Evolutionary conservation across 768 basidiomycete species (phyloP), one percentile per base, ranked within the genome.

Genomic region (Roridomyces roridus): DNA sequence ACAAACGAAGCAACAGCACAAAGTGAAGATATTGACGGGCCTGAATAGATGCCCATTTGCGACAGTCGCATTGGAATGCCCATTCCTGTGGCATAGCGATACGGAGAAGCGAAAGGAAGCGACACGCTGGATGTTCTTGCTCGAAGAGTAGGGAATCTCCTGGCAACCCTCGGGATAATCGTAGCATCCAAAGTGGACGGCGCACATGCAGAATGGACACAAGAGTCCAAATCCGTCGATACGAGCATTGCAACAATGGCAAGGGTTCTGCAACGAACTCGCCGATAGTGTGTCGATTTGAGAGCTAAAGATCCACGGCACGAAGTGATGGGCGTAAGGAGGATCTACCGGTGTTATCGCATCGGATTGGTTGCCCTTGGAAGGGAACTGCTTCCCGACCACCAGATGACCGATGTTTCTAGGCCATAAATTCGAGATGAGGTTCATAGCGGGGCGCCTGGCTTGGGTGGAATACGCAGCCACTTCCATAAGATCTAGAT

Each of bases 111-210:
- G 80, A 64, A 83, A 79, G 64, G 87, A 80, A 7, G 86, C 86
- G 39, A 88, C 76, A 43, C 81, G 84, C 65, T 82, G 84, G 6
- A 80, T 74, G 55, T 77, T 71, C 25, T 68, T 60, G 61, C 85
- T 84, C 12, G 76, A 64, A 17, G 71, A 67, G 60, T 89, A 89
- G 59, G 87, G 80, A 6, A 80, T 68, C 54, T 85, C 69, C 54
- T 81, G 76, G 60, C 81, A 86, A 23, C 89, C 90, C 45, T 83
- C 81, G 6, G 85, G 82, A 56, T 85, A 78, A 62, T 90, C 85
- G 64, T 91, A 92, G 73, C 92, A 95, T 60, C 87, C 85, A 55
- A 91, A 84, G 69, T 95, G 92, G 7, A 91, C 83, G 1, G 78
- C 72, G 55, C 85, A 88, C 68, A 82, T 76, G 70, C 92, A 92